Conservation (phyloP, 345 rosid species). For the Melastoma malabathricum region DNA sequence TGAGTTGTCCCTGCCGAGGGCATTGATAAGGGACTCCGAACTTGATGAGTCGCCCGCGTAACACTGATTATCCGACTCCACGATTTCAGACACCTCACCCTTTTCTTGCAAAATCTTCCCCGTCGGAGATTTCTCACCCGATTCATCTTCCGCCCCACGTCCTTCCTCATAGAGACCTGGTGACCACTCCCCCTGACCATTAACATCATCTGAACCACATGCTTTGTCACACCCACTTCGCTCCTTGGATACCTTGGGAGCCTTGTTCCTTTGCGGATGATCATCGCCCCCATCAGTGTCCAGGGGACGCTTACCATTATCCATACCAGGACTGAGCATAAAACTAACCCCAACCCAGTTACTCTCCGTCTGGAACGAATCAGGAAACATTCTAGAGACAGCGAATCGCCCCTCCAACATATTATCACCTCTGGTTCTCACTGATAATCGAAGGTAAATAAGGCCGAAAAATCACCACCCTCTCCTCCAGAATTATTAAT, state of each 20-base stretch:
- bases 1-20: conserved; percentile 69
- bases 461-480: no score
- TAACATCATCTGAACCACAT: no score
- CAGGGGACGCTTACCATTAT: conserved; percentile 37
- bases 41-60: conserved; percentile 39
- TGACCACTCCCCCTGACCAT: no score
- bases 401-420: conserved; percentile 70
- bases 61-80: conserved; percentile 11
- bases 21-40: conserved; percentile 48
- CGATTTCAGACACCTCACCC: not conserved
- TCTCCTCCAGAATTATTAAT: no score
- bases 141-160: no score
- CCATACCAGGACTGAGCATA: conserved; percentile 14
- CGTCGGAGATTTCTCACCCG: no score
- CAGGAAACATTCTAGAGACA: conserved; percentile 44
- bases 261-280: conserved; percentile 12
- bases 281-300: conserved; percentile 23
- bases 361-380: conserved; percentile 50
- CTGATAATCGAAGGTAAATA: no score
- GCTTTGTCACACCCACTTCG: no score
- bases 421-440: not conserved
- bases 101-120: not conserved
- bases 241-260: conserved; percentile 4
- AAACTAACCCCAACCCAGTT: conserved; percentile 52
- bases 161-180: no score